These are phyloP conservation scores for Cryphonectria nitschkei DNA, from an alignment of 2,329 filamentous ascomycete species.

Conservation along the genomic window DNA sequence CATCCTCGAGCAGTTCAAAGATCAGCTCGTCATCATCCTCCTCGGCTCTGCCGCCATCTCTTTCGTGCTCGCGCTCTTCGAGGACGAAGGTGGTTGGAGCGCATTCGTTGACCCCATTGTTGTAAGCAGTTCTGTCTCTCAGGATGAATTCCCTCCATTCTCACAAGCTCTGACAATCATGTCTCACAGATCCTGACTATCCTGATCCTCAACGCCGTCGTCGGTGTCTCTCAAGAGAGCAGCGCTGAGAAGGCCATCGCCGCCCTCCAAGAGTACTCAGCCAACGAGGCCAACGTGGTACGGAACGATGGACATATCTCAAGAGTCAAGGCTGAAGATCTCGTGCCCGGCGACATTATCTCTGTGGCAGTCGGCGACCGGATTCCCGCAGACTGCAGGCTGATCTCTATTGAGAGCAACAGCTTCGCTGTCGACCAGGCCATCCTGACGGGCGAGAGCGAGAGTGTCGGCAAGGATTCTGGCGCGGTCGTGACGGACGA, in stretches of 20 bases:
- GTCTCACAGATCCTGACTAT: conserved; percentile 83
- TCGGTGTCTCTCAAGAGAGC: conserved; percentile 97
- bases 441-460: conserved; percentile 94
- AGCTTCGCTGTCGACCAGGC: conserved; percentile 97
- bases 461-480: conserved; percentile 89
- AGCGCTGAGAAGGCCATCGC: conserved; percentile 98
- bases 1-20: conserved; percentile 98
- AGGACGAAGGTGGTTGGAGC: conserved; percentile 91
- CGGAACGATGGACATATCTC: conserved; percentile 77
- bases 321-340: conserved; percentile 90
- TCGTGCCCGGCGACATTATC: conserved; percentile 93
- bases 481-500: conserved; percentile 69
- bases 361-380: conserved; percentile 88
- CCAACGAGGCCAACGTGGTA: conserved; percentile 93
- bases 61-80: conserved; percentile 89
- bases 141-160: not conserved
- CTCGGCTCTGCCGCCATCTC: conserved; percentile 91
- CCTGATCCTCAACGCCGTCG: conserved; percentile 92
- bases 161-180: conserved; percentile 1
- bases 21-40: conserved; percentile 94
- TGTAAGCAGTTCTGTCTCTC: conserved; percentile 60
- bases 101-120: conserved; percentile 96
- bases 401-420: conserved; percentile 92
- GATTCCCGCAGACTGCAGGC: conserved; percentile 90
- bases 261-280: conserved; percentile 97